Base-by-base conservation (phyloP, 2,329 filamentous ascomycete species). In the Paecilomyces variotii region DNA sequence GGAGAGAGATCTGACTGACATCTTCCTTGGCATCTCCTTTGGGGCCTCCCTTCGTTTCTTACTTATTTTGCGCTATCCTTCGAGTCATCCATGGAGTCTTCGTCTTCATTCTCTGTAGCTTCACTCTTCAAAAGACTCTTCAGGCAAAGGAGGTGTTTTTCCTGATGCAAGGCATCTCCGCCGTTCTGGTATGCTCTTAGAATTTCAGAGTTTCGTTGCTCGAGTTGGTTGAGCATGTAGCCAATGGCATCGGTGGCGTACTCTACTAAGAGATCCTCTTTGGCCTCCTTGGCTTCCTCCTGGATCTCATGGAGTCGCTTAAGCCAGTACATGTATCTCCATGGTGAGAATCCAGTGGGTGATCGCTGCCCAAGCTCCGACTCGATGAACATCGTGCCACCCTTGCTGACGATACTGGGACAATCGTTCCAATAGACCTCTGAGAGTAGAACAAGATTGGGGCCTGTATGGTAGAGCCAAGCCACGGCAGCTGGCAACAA, bases 251-350 rank as follows among this genome's bases (percentile, higher is more conserved):
- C 60, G 5, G 57, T 45, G 19, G 63, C 64, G 30, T 56, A 51
- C 57, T 67, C 65, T 49, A 61, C 65, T 0, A 69, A 24, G 7
- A 1, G 0, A 24, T 62, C 63, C 45, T 68, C 65, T 25, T 60
- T 54, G 1, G 61, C 62, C 45, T 62, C 49, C 4, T 45, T 57
- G 2, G 66, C 62, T 39, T 67, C 56, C 6, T 67, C 64, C 11
- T 55, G 55, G 28, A 67, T 65, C 35, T 66, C 56, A 60, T 67
- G 63, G 3, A 68, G 57, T 53, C 64, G 61, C 60, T 65, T 68
- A 2, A 69, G 54, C 67, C 67, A 69, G 61, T 58, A 69, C 59
- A 69, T 59, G 6, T 56, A 68, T 62, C 67, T 65, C 66, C 63
- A 69, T 11, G 64, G 65, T 5, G 59, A 58, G 50, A 69, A 66